Base-by-base conservation (phyloP, 2,329 filamentous ascomycete species). In the Biscogniauxia sp. region DNA sequence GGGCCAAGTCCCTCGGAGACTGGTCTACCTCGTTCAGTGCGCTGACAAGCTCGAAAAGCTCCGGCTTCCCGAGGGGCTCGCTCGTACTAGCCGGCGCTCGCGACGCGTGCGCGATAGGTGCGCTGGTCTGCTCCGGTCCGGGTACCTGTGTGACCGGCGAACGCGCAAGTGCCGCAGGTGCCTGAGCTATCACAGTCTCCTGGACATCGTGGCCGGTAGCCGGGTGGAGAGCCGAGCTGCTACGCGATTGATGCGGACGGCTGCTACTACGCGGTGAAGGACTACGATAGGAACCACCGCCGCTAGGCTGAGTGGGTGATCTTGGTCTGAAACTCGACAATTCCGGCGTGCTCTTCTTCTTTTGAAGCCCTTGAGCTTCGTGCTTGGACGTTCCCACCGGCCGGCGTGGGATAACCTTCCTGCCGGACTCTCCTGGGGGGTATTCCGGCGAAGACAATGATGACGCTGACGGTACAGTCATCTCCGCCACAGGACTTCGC, bases 331-430 rank as follows among this genome's bases (percentile, higher is more conserved):
- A 59, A 20, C 41, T 57, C 53, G 60, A 53, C 11, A 61, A 28
- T 52, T 63, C 61, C 51, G 64, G 61, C 19, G 59, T 58, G 32
- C 54, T 62, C 9, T 51, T 60, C 37, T 59, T 61, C 54, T 61
- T 60, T 26, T 64, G 63, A 26, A 65, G 45, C 23, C 61, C 55
- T 56, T 61, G 58, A 53, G 61, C 60, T 49, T 6, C 50, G 20
- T 23, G 45, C 20, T n/a, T 9, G 55, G 63, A 60, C 52, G 20
- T 41, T 59, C 65, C 67, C 55, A 67, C 54, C 17, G 69, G 61
- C 25, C 66, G 67, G 58, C 67, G 69, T 55, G 63, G 26, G 51
- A 67, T 61, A 56, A 58, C 26, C 49, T 65, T 62, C 59, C 56
- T 58, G 8, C 55, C 62, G 61, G 66, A 64, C 60, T 69, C 65